phyloP scores from a whole-genome alignment of 805 yeast species.

The Wilhelminamyces savonicus region DNA sequence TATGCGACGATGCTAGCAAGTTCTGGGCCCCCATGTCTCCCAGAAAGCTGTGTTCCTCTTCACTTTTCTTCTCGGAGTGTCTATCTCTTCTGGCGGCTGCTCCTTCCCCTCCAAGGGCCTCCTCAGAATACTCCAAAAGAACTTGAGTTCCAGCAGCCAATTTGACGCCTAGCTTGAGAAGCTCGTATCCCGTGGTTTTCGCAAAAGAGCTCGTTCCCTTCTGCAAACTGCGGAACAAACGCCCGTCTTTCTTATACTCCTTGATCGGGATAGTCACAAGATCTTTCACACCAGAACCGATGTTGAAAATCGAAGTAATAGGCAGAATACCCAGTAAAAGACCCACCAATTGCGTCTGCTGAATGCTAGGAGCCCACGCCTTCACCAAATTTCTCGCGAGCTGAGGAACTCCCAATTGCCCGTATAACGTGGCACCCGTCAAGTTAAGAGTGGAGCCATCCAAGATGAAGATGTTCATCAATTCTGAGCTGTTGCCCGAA shows the following conservation, averaged over 20 bases:
- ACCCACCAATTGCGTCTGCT: slow-evolving; percentile 72
- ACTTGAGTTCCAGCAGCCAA: slow-evolving; percentile 86
- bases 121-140: slow-evolving; percentile 73
- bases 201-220: slow-evolving; percentile 72
- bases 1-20: slow-evolving; percentile 20
- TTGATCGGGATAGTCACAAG: slow-evolving; percentile 66
- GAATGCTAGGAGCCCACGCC: slow-evolving; percentile 87
- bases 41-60: no score
- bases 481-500: slow-evolving; percentile 81
- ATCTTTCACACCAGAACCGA: slow-evolving; percentile 74
- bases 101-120: slow-evolving; percentile 70
- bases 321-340: slow-evolving; percentile 83
- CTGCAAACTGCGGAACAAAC: slow-evolving; percentile 62
- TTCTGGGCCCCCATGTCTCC: no score
- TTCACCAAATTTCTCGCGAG: slow-evolving; percentile 51
- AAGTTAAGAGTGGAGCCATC: slow-evolving; percentile 78
- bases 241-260: slow-evolving; percentile 70
- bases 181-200: slow-evolving; percentile 71
- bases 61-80: no score
- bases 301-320: slow-evolving; percentile 64
- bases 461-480: slow-evolving; percentile 80
- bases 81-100: no score
- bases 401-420: slow-evolving; percentile 67
- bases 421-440: slow-evolving; percentile 59
- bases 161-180: slow-evolving; percentile 76